These are phyloP conservation scores for Theobroma cacao DNA, from an alignment of 345 rosid species.

Conservation along the genomic window DNA sequence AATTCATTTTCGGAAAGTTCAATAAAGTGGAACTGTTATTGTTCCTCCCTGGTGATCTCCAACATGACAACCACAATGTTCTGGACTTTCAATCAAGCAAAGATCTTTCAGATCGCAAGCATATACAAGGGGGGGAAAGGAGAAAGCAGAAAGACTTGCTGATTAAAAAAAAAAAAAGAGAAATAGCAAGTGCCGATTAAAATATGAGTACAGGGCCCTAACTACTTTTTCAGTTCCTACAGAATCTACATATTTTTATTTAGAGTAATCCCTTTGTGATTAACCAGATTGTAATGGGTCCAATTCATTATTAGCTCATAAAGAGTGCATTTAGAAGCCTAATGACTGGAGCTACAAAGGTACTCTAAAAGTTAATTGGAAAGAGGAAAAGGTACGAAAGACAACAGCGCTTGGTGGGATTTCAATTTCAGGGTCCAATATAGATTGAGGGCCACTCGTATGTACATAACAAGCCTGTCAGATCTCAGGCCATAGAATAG, in stretches of 20 bases:
- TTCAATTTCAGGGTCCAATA: background rate
- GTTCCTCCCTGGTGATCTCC: background rate
- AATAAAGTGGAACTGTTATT: background rate
- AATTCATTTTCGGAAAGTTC: background rate
- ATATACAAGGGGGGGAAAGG: background rate
- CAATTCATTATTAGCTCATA: slow-evolving; percentile 26
- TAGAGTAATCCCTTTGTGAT: slow-evolving; percentile 1
- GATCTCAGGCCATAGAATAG: background rate
- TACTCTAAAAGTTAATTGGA: background rate
- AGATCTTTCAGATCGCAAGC: background rate
- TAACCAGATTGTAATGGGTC: slow-evolving; percentile 11
- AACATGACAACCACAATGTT: background rate
- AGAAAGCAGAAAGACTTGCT: background rate
- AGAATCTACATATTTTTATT: slow-evolving; percentile 10
- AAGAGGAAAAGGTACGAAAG: background rate
- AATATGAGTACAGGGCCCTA: slow-evolving; percentile 17
- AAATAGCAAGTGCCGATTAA: background rate
- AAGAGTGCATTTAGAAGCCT: slow-evolving; percentile 14
- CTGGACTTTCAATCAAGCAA: background rate
- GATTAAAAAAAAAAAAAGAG: background rate
- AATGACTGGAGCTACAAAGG: background rate
- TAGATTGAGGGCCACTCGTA: background rate
- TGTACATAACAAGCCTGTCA: background rate
- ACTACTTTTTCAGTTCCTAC: slow-evolving; percentile 8
- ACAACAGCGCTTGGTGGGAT: background rate